A percentile compares a stretch with the other conserved stretches of the same genome.
Evolutionary conservation across 1,284 basidiomycete species (phyloP).

Genomic region (Naganishia sp.): DNA sequence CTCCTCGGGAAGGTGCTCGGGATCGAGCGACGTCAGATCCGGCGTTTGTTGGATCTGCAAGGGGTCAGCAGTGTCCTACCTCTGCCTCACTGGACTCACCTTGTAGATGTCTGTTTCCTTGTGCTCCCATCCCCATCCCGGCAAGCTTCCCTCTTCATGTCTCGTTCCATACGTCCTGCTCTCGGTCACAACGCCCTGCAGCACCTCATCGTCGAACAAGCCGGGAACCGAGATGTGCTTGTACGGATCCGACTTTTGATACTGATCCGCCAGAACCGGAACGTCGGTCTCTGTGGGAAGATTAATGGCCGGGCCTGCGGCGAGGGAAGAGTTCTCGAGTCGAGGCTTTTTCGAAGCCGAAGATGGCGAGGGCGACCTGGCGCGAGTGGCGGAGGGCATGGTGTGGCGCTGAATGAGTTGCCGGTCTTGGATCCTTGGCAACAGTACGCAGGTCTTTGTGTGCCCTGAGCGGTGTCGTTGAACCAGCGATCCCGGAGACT

Average conservation of each 20-base stretch:
- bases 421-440: too few relatives aligned
- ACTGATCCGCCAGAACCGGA: slow-evolving; percentile 52
- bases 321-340: background rate
- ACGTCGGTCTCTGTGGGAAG: slow-evolving; percentile 13
- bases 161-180: slow-evolving; percentile 49
- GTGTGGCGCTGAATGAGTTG: background rate
- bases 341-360: slow-evolving; percentile 20
- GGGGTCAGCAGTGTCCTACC: background rate
- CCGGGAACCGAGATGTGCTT: slow-evolving; percentile 79
- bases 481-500: too few relatives aligned
- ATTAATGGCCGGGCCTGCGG: slow-evolving; percentile 30
- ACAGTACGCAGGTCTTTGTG: too few relatives aligned
- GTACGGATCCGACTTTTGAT: slow-evolving; percentile 70
- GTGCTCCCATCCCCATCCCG: slow-evolving; percentile 73
- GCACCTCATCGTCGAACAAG: slow-evolving; percentile 80
- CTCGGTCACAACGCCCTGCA: slow-evolving; percentile 69
- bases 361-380: slow-evolving; percentile 14
- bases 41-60: slow-evolving; percentile 91
- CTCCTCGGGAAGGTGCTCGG: slow-evolving; percentile 61
- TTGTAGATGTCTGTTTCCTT: slow-evolving; percentile 99
- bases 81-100: slow-evolving; percentile 56
- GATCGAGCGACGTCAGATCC: slow-evolving; percentile 86
- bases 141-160: slow-evolving; percentile 51
- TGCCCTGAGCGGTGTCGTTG: too few relatives aligned
- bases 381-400: slow-evolving; percentile 13